phyloP scores from a whole-genome alignment of 495 filamentous ascomycete species.

The Aspergillus kassunensis region DNA sequence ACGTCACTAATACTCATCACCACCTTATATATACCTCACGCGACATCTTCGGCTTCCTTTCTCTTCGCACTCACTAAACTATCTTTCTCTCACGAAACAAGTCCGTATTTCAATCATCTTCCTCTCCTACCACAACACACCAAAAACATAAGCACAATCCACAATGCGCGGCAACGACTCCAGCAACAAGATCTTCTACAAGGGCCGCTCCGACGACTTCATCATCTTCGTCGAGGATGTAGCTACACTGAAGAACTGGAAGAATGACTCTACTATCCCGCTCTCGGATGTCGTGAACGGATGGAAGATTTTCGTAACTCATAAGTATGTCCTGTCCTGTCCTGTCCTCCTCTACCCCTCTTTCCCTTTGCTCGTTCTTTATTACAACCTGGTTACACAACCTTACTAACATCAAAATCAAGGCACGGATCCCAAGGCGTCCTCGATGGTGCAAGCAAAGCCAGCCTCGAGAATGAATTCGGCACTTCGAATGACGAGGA shows the following conservation, averaged over 20 bases:
- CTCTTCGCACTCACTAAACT: not conserved
- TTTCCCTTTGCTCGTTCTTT: no score
- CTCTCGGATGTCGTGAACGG: constrained; percentile 80
- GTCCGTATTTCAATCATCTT: no score
- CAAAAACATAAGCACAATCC: constrained; percentile 6
- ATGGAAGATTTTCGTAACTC: constrained; percentile 87
- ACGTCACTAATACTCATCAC: constrained; percentile 7
- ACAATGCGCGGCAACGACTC: constrained; percentile 78
- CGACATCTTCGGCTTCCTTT: constrained; percentile 2
- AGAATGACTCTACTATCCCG: constrained; percentile 70
- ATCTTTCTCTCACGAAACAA: no score
- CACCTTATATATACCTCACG: constrained; percentile 6
- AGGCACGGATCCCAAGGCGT: constrained; percentile 84
- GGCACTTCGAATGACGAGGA: constrained; percentile 74
- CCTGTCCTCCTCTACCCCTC: not conserved
- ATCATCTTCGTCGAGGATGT: constrained; percentile 81
- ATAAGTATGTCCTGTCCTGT: constrained; percentile 60
- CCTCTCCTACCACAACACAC: not conserved
- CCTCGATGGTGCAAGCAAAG: constrained; percentile 70
- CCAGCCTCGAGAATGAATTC: constrained; percentile 78
- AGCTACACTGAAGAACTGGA: constrained; percentile 74
- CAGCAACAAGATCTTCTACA: constrained; percentile 82
- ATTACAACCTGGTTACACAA: no score
- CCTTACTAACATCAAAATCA: no score
- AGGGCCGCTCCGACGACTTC: constrained; percentile 85